Evolutionary conservation across 2,329 filamentous ascomycete species (phyloP), one percentile per base, ranked within the genome.

Genomic region (Pestalotiopsis sp.): DNA sequence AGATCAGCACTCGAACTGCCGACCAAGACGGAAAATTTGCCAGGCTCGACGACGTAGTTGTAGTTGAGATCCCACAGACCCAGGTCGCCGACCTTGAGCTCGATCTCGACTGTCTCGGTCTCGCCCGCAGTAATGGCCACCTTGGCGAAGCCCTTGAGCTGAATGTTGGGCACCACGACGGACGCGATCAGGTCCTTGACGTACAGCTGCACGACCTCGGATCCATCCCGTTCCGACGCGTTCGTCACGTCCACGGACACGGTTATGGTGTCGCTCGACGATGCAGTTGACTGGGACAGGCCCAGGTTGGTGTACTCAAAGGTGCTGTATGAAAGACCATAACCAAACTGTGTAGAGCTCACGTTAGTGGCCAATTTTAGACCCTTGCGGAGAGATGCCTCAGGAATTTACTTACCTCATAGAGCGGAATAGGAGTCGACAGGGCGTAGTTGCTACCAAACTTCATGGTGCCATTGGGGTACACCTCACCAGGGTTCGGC

Each of bases 141-240:
- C 83, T 92, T 93, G 73, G 87, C 85, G 77, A 93, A 93, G 1
- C 90, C 91, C 78, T 87, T 90, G 56, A 93, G 84, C 76, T 87
- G 81, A 68, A 85, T 87, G 75, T 91, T 91, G 4, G 91, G 90
- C 67, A 91, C 87, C 1, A 87, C 89, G 12, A 92, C 87, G 59
- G 85, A 87, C 12, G 87, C 82, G 66, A 91, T 80, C 70, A 90
- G 78, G 75, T 92, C 90, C 68, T 87, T 85, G 68, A 92, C 83
- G 72, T 93, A 92, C 31, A 92, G 77, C 80, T 93, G 91, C 36
- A 92, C 88, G 4, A 93, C 89, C 76, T 92, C 90, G 52, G 87
- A 84, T 13, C 89, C 90, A 71, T 90, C 89, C 1, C 84, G 80
- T 0, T 81, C 79, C 12, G 82, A 83, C 49, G 83, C 85, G 76